Conservation (phyloP, 495 filamentous ascomycete genomes). For the Hapsidospora chrysogenum region DNA sequence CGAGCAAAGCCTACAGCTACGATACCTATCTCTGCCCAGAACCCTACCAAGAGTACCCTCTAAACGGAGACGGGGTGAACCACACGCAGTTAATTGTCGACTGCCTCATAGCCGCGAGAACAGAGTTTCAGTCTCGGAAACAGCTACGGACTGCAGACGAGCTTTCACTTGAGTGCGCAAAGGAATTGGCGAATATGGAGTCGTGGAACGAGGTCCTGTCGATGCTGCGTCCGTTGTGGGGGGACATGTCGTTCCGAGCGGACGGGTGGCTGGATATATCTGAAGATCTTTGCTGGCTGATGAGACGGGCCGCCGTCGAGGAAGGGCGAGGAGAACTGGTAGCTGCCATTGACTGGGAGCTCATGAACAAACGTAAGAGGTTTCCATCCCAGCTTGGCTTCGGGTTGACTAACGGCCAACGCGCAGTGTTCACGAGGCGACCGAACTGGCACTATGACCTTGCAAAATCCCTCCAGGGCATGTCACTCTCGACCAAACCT, state of each 20-base stretch:
- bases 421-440: slow-evolving; percentile 40
- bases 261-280: slow-evolving; percentile 73
- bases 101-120: slow-evolving; percentile 40
- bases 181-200: slow-evolving; percentile 43
- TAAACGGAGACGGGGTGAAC: slow-evolving; percentile 38
- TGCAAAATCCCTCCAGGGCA: slow-evolving; percentile 44
- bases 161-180: slow-evolving; percentile 50
- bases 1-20: slow-evolving; percentile 51
- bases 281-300: slow-evolving; percentile 52
- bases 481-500: slow-evolving; percentile 40
- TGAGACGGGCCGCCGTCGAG: slow-evolving; percentile 55
- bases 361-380: slow-evolving; percentile 54
- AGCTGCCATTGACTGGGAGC: slow-evolving; percentile 71
- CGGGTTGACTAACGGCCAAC: slow-evolving; percentile 3
- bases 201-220: slow-evolving; percentile 50
- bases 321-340: slow-evolving; percentile 46
- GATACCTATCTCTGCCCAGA: slow-evolving; percentile 76
- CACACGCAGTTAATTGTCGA: slow-evolving; percentile 46
- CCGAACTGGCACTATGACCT: slow-evolving; percentile 57
- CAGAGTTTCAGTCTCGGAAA: slow-evolving; percentile 44
- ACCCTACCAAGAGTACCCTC: slow-evolving; percentile 52
- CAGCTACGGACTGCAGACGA: slow-evolving; percentile 52
- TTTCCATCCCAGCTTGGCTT: background rate
- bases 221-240: slow-evolving; percentile 56
- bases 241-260: slow-evolving; percentile 50